phyloP scores from a whole-genome alignment of 352 stramenopile genomes.

The Pythium graminicola region DNA sequence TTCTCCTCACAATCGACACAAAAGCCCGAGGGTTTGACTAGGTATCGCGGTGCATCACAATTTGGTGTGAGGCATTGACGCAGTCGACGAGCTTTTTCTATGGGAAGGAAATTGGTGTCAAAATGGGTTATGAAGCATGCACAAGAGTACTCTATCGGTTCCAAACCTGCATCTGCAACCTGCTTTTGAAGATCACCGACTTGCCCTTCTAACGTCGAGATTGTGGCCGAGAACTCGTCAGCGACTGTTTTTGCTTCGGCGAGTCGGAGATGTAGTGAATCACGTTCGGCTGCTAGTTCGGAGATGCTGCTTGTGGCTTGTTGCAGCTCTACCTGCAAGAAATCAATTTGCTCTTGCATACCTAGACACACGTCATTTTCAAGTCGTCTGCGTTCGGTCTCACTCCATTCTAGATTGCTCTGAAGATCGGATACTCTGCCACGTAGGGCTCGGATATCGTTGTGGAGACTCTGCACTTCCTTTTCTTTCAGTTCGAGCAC shows the following conservation, averaged over 20 bases:
- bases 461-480: slow-evolving; percentile 21
- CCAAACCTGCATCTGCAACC: slow-evolving; percentile 31
- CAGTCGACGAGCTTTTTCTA: slow-evolving; percentile 42
- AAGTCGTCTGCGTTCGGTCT: slow-evolving; percentile 1
- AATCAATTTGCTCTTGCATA: slow-evolving; percentile 23
- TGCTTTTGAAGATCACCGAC: slow-evolving; percentile 41
- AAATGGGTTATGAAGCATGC: too few species aligned
- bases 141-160: too few species aligned
- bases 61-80: slow-evolving; percentile 56
- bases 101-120: not conserved
- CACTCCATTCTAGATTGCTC: not conserved
- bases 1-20: slow-evolving; percentile 57
- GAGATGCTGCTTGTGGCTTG: not conserved
- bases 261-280: not conserved
- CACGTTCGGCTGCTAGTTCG: not conserved
- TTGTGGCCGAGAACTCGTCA: slow-evolving; percentile 1
- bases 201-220: slow-evolving; percentile 25
- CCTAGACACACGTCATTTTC: slow-evolving; percentile 14
- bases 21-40: slow-evolving; percentile 52
- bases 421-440: not conserved
- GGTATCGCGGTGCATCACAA: slow-evolving; percentile 59
- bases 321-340: not conserved
- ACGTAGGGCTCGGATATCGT: not conserved
- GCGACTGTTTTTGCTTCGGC: not conserved
- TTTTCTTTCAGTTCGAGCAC: slow-evolving; percentile 56